phyloP scores from a whole-genome alignment of 306 rosid species.

The Prosopis cineraria region DNA sequence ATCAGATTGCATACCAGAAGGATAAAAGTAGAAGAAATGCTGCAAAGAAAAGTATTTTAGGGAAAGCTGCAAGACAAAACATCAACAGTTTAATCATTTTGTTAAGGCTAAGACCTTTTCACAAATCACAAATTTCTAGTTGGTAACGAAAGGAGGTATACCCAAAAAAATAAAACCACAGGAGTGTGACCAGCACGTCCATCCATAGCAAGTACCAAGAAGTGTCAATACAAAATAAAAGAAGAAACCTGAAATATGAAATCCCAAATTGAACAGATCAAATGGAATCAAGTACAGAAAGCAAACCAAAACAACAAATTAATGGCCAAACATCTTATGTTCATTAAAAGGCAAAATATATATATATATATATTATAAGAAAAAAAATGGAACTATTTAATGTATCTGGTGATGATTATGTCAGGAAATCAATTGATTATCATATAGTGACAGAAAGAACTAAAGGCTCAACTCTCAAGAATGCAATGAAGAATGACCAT shows the following conservation, averaged over 20 bases:
- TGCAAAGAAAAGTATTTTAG: constrained; percentile 83
- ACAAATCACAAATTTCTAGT: constrained; percentile 22
- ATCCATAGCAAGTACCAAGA: constrained; percentile 75
- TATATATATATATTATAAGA: neutral
- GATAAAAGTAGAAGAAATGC: constrained; percentile 97
- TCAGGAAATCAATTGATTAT: constrained; percentile 4
- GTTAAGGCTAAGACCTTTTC: constrained; percentile 14
- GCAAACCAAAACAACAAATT: neutral
- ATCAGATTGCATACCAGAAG: constrained; percentile 76
- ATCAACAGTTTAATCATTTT: constrained; percentile 40
- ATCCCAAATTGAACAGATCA: constrained; percentile 26
- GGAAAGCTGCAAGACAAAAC: constrained; percentile 84
- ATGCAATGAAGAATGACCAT: constrained; percentile 1
- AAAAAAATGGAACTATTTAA: neutral
- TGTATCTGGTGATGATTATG: neutral
- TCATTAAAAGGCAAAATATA: neutral
- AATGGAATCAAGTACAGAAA: constrained; percentile 26
- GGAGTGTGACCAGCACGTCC: constrained; percentile 83
- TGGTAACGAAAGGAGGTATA: constrained; percentile 45
- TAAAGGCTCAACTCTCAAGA: neutral
- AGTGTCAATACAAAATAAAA: constrained; percentile 65
- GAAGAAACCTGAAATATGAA: constrained; percentile 69
- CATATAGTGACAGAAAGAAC: neutral
- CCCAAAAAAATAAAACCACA: constrained; percentile 94
- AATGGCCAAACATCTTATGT: neutral